A percentile compares a stretch with the other conserved stretches of the same genome.
These are phyloP conservation scores for Ophiostoma piceae DNA, from an alignment of 2,329 filamentous ascomycete species.

Conservation along the genomic window DNA sequence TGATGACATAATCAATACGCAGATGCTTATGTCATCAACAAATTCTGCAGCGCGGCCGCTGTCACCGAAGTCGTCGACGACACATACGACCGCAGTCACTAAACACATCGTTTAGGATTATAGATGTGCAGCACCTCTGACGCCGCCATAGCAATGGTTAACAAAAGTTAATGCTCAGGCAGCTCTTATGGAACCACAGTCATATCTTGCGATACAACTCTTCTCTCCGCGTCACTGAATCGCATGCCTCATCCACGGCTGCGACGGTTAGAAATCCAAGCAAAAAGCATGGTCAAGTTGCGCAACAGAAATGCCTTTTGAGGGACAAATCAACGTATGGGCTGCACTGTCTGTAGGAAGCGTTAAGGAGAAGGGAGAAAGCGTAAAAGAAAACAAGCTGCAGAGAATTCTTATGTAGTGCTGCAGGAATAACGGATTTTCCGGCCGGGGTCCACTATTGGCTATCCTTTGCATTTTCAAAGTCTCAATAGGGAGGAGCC, in stretches of 20 bases:
- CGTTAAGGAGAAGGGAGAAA: constrained; percentile 44
- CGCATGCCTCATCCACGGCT: constrained; percentile 58
- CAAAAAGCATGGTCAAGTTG: constrained; percentile 63
- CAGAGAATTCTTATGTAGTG: constrained; percentile 7
- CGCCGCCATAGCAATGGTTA: constrained; percentile 66
- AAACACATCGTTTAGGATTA: not conserved
- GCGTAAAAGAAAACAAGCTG: constrained; percentile 18
- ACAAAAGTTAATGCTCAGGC: constrained; percentile 45
- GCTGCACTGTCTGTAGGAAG: constrained; percentile 83
- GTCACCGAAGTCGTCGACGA: not conserved
- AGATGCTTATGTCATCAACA: not conserved
- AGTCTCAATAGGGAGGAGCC: not conserved
- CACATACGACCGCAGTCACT: not conserved
- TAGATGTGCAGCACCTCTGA: constrained; percentile 74
- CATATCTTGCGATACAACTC: constrained; percentile 22
- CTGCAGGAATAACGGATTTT: not conserved
- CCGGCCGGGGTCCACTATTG: constrained; percentile 6
- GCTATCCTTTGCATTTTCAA: not conserved
- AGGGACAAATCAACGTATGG: constrained; percentile 40
- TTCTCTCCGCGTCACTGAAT: constrained; percentile 50
- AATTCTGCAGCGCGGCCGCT: not conserved
- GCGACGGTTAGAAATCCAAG: constrained; percentile 47
- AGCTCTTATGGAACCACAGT: constrained; percentile 52
- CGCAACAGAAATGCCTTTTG: constrained; percentile 35
- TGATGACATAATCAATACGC: too few species aligned